Conservation (phyloP, 2,329 filamentous ascomycete genomes). For the Sordariomycetes sp. region DNA sequence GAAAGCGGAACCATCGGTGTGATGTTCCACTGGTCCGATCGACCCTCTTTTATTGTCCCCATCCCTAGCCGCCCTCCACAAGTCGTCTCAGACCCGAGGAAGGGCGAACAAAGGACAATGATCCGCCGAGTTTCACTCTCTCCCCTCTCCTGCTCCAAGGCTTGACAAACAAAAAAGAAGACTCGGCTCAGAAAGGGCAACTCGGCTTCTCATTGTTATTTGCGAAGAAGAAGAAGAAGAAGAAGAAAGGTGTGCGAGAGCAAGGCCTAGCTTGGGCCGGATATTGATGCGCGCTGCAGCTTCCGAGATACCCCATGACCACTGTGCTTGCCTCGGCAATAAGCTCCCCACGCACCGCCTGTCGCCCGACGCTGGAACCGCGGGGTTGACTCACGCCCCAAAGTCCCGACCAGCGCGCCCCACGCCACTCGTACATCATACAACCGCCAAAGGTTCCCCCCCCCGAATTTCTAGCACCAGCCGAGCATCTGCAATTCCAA, state of each 20-base stretch:
- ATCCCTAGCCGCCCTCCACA: not conserved
- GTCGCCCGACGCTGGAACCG: not conserved
- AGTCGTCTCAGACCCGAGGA: not conserved
- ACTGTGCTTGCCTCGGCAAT: not conserved
- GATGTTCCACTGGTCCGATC: constrained; percentile 3
- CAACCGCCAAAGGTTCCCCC: not conserved
- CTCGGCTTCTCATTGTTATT: no score
- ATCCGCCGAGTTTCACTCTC: not conserved
- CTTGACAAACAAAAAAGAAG: not conserved
- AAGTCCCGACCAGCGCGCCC: not conserved
- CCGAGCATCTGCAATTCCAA: not conserved
- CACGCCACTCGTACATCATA: not conserved
- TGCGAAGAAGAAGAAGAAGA: not conserved
- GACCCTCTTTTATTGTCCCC: not conserved
- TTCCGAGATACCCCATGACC: not conserved
- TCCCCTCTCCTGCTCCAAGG: not conserved
- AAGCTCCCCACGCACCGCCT: not conserved
- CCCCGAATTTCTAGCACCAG: not conserved
- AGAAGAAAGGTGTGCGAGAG: not conserved
- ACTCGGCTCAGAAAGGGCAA: no score
- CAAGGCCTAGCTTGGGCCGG: not conserved
- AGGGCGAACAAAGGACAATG: not conserved
- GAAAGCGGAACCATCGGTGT: not conserved
- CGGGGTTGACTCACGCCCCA: not conserved
- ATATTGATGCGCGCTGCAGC: not conserved